Percentiles rank a stretch among this genome's conserved stretches.
These are phyloP conservation scores for Leucoagaricus sp. DNA, from an alignment of 1,284 basidiomycete genomes.

Conservation along the genomic window DNA sequence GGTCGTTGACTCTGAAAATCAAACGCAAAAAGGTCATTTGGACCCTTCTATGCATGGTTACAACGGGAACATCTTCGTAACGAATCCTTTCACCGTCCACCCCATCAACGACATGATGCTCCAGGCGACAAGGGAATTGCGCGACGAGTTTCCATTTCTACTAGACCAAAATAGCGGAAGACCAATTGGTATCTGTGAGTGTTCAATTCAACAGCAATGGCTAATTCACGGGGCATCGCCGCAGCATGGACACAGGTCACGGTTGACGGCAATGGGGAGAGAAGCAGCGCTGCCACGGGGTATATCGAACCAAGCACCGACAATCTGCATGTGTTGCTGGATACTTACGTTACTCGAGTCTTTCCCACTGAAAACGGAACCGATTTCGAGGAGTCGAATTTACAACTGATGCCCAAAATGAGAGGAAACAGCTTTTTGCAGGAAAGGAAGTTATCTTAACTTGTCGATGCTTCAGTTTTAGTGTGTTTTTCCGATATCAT, in stretches of 20 bases:
- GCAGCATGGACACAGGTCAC: constrained; percentile 15
- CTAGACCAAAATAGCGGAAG: constrained; percentile 9
- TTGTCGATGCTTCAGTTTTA: constrained; percentile 42
- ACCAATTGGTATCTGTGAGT: constrained; percentile 14
- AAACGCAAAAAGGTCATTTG: constrained; percentile 23
- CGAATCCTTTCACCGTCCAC: constrained; percentile 19
- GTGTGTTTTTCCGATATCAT: constrained; percentile 15
- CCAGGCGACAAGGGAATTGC: not conserved
- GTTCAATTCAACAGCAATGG: too few species aligned
- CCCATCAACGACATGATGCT: constrained; percentile 10
- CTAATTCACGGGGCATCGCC: not conserved
- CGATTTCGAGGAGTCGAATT: constrained; percentile 10
- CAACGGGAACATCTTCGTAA: constrained; percentile 25
- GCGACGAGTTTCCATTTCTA: constrained; percentile 8
- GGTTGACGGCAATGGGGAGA: constrained; percentile 29
- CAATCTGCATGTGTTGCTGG: constrained; percentile 41
- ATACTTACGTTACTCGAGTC: constrained; percentile 26
- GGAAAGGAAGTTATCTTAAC: too few species aligned
- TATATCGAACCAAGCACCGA: constrained; percentile 36
- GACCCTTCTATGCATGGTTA: constrained; percentile 26
- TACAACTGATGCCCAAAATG: too few species aligned
- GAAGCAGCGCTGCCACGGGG: constrained; percentile 40
- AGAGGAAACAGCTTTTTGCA: too few species aligned
- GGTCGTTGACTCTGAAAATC: not conserved
- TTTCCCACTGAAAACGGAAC: constrained; percentile 9